These are phyloP conservation scores for Gracilaria vermiculophylla DNA, from an alignment of 23 red algal species.

Conservation along the genomic window DNA sequence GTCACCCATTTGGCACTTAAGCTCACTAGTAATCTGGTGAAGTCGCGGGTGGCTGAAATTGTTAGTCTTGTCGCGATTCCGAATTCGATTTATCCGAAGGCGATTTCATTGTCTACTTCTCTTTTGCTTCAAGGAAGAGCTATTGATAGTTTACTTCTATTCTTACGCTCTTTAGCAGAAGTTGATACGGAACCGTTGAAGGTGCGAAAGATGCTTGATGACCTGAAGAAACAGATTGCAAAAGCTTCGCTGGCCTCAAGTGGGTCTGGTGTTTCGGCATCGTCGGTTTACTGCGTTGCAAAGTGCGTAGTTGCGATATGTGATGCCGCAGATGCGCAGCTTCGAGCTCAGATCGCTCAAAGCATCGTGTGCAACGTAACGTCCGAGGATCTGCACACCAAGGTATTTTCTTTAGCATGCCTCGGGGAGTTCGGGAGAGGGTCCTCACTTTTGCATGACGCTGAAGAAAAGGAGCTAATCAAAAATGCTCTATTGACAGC, in stretches of 20 bases:
- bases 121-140: constrained; percentile 66
- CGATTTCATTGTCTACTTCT: constrained; percentile 41
- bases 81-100: constrained; percentile 37
- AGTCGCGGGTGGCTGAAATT: constrained; percentile 21
- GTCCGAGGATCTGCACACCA: constrained; percentile 15
- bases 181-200: constrained; percentile 37
- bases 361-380: constrained; percentile 32
- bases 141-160: constrained; percentile 48
- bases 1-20: constrained; percentile 56
- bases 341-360: constrained; percentile 29
- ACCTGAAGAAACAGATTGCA: constrained; percentile 15
- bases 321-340: constrained; percentile 23
- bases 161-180: constrained; percentile 49
- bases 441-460: constrained; percentile 10
- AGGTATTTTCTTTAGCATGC: constrained; percentile 42
- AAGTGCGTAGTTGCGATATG: constrained; percentile 60
- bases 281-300: constrained; percentile 46
- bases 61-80: background rate
- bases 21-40: constrained; percentile 60
- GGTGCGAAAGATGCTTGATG: constrained; percentile 39
- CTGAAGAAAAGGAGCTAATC: constrained; percentile 16
- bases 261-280: background rate
- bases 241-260: background rate
- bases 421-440: constrained; percentile 62
- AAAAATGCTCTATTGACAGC: constrained; percentile 33